A percentile compares a stretch with the other conserved stretches of the same genome.
phyloP scores from a whole-genome alignment of 1,284 basidiomycete genomes.

The Sanghuangporus weigelae region DNA sequence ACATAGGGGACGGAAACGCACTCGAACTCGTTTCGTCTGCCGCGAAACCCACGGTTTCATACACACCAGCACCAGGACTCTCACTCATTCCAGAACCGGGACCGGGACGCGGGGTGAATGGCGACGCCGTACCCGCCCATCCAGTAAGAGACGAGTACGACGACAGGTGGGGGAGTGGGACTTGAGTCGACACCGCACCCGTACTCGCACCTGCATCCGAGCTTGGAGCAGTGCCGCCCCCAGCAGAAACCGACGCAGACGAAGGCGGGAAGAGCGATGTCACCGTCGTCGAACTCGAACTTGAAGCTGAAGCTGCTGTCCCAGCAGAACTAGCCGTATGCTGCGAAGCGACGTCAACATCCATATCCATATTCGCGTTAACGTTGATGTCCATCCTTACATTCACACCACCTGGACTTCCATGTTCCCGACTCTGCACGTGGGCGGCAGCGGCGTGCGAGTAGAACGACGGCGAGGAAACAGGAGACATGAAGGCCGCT shows the following conservation, averaged over 20 bases:
- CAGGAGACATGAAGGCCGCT: not conserved
- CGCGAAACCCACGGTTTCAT: not conserved
- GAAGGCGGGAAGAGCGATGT: not conserved
- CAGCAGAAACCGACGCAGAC: not conserved
- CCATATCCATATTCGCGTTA: not conserved
- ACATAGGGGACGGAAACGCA: not conserved
- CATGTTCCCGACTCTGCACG: not conserved
- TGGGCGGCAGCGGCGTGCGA: not conserved
- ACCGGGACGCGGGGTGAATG: not conserved
- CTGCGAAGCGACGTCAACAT: not conserved
- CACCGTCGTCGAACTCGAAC: not conserved
- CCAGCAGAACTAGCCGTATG: not conserved
- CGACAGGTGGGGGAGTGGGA: conserved; percentile 3
- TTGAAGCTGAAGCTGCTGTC: not conserved
- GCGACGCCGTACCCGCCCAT: conserved; percentile 8
- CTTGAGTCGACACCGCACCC: not conserved
- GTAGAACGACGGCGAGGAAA: not conserved
- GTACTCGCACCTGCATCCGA: not conserved
- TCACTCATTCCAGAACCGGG: not conserved
- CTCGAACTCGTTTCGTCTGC: not conserved
- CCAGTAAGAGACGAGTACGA: conserved; percentile 15
- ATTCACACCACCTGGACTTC: not conserved
- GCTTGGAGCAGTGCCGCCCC: not conserved
- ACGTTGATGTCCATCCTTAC: not conserved
- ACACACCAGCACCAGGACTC: not conserved